A percentile compares a stretch with the other conserved stretches of the same genome.
These are phyloP conservation scores for Petunia hybrid DNA, from an alignment of 305 asterid genomes.

Conservation along the genomic window DNA sequence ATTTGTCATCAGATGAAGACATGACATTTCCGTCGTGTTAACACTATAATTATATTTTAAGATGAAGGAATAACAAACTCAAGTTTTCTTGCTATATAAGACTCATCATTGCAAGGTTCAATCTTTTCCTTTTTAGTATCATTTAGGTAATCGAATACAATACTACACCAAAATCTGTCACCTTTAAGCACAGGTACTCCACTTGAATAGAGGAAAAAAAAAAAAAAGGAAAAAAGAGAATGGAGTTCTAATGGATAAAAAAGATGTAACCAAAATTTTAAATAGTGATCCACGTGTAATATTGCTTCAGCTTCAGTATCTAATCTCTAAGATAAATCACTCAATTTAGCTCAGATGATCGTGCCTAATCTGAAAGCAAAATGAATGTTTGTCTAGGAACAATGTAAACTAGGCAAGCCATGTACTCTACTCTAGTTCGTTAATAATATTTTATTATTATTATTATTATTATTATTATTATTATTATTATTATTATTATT, in stretches of 20 bases:
- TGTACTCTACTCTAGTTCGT: too few relatives aligned
- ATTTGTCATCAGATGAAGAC: not conserved
- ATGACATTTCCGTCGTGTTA: not conserved
- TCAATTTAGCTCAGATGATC: not conserved
- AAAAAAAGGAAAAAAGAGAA: not conserved
- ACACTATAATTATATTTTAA: not conserved
- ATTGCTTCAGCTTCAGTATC: not conserved
- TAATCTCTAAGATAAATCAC: not conserved
- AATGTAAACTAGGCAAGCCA: too few relatives aligned
- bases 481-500: too few relatives aligned
- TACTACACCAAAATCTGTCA: too few relatives aligned
- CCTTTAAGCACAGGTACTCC: too few relatives aligned
- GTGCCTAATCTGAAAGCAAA: too few relatives aligned
- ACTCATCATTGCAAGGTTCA: constrained; percentile 5
- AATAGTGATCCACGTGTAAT: not conserved
- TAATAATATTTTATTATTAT: too few relatives aligned
- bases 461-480: too few relatives aligned
- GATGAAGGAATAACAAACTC: not conserved
- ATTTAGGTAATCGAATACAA: too few relatives aligned
- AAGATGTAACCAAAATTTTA: not conserved
- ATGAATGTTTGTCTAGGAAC: too few relatives aligned
- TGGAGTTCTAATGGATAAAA: not conserved
- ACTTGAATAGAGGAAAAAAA: not conserved
- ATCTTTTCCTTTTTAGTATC: not conserved
- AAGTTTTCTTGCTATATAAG: not conserved